These are phyloP conservation scores for Panicum hallii DNA, from an alignment of 202 grass and related monocot genomes.

Conservation along the genomic window DNA sequence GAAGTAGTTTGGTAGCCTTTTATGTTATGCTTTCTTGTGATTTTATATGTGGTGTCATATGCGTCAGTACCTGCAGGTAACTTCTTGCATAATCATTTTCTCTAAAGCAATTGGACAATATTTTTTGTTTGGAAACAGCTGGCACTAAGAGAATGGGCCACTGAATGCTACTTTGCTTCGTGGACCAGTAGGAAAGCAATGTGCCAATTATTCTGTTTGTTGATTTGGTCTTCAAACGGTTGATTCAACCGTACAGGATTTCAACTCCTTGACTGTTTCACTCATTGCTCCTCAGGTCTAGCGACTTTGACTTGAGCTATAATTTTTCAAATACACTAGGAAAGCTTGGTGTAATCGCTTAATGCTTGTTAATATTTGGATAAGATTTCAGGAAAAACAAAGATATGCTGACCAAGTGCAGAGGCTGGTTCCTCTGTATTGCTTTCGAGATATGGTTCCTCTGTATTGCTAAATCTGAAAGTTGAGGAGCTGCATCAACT, in stretches of 20 bases:
- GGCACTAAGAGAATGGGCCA: constrained; percentile 9
- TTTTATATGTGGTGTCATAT: neutral
- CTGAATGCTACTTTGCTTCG: neutral
- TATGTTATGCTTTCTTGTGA: neutral
- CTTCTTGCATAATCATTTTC: neutral
- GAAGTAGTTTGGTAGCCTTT: neutral
- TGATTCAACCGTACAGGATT: constrained; percentile 41
- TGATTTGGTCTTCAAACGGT: neutral
- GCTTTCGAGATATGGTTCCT: constrained; percentile 44
- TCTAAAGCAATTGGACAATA: neutral
- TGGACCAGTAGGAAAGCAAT: constrained; percentile 11
- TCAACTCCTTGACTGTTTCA: constrained; percentile 41
- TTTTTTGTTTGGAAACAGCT: neutral
- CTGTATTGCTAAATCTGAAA: constrained; percentile 54
- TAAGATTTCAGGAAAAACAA: constrained; percentile 47
- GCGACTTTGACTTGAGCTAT: constrained; percentile 36
- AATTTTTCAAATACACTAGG: constrained; percentile 31
- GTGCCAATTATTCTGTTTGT: neutral
- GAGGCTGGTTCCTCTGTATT: constrained; percentile 55
- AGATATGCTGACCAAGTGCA: constrained; percentile 41
- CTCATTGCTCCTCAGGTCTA: constrained; percentile 27
- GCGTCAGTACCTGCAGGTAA: neutral
- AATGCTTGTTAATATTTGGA: neutral
- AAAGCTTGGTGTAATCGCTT: constrained; percentile 31
- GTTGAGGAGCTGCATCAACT: constrained; percentile 45